A percentile compares a stretch with the other conserved stretches of the same genome.
Conservation (phyloP, 2,329 filamentous ascomycete species). For the Berkeleyomyces rouxiae region DNA sequence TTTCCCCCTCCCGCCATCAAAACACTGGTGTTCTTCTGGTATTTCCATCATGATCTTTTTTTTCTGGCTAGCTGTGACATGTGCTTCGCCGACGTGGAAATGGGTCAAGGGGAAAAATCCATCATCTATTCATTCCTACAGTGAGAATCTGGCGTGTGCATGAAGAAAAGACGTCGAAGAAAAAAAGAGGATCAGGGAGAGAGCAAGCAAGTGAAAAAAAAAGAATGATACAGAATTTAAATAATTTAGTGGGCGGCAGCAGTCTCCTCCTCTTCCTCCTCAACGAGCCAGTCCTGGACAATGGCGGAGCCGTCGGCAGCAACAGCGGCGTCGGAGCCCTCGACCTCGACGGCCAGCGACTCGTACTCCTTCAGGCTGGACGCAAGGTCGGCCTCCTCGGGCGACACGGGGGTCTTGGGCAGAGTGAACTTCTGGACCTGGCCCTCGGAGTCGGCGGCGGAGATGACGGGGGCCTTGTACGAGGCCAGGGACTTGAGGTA, state of each 20-base stretch:
- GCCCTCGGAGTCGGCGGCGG: constrained; percentile 73
- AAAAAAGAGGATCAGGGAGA: background rate
- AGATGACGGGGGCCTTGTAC: constrained; percentile 76
- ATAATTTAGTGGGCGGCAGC: constrained; percentile 28
- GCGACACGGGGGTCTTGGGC: constrained; percentile 69
- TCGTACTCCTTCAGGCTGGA: constrained; percentile 90
- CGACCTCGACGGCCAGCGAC: constrained; percentile 81
- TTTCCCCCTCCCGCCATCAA: too few species aligned
- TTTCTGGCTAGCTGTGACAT: too few species aligned
- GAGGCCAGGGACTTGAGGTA: constrained; percentile 91
- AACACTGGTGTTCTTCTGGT: too few species aligned
- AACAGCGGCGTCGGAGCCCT: constrained; percentile 57
- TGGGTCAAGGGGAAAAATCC: too few species aligned
- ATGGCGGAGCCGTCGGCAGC: constrained; percentile 41
- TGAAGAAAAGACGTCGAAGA: background rate
- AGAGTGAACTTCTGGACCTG: constrained; percentile 76
- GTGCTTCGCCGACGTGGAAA: too few species aligned
- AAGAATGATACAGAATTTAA: background rate
- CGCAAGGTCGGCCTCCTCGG: constrained; percentile 87
- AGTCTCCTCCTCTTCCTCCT: constrained; percentile 47
- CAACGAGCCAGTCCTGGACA: constrained; percentile 64
- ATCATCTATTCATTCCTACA: too few species aligned
- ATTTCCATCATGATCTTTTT: too few species aligned
- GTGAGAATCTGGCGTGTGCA: too few species aligned
- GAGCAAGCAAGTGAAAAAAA: constrained; percentile 1